Evolutionary conservation across 805 yeast genomes (phyloP).

Genomic region (Lachancea kluyveri): DNA sequence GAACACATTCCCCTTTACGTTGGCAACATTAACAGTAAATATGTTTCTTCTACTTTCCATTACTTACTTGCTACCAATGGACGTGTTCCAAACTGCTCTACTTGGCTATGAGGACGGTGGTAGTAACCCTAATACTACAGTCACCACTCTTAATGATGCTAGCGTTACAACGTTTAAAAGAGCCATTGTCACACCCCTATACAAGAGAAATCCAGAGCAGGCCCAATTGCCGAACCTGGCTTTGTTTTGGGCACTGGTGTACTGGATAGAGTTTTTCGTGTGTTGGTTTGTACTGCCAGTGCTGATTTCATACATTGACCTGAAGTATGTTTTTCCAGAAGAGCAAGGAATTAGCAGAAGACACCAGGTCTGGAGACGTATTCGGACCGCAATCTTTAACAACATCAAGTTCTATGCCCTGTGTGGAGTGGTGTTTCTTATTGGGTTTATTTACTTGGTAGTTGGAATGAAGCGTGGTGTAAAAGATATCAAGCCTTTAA

Average conservation of each 20-base stretch:
- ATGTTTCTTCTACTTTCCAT: constrained; percentile 25
- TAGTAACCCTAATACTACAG: no score
- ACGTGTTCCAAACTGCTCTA: constrained; percentile 18
- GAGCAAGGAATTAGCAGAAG: constrained; percentile 6
- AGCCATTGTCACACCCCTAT: no score
- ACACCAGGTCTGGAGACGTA: constrained; percentile 12
- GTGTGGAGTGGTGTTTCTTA: constrained; percentile 16
- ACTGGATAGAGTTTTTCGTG: constrained; percentile 26
- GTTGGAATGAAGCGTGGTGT: constrained; percentile 21
- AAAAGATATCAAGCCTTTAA: constrained; percentile 23
- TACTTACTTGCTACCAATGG: constrained; percentile 26
- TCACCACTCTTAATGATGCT: no score
- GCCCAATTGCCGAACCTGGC: constrained; percentile 12
- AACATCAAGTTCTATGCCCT: constrained; percentile 28
- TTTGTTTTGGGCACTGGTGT: constrained; percentile 21
- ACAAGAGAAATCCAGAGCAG: no score
- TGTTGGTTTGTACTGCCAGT: constrained; percentile 31
- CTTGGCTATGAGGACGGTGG: no score
- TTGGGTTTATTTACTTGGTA: constrained; percentile 23
- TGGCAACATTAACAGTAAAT: constrained; percentile 18
- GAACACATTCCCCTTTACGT: constrained; percentile 19
- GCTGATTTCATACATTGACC: constrained; percentile 24
- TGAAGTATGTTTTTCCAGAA: constrained; percentile 21
- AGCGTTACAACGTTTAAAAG: no score
- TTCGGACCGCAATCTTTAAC: constrained; percentile 18